These are phyloP conservation scores for Cordyceps fumosorosea DNA, from an alignment of 2,329 filamentous ascomycete species.

Conservation along the genomic window DNA sequence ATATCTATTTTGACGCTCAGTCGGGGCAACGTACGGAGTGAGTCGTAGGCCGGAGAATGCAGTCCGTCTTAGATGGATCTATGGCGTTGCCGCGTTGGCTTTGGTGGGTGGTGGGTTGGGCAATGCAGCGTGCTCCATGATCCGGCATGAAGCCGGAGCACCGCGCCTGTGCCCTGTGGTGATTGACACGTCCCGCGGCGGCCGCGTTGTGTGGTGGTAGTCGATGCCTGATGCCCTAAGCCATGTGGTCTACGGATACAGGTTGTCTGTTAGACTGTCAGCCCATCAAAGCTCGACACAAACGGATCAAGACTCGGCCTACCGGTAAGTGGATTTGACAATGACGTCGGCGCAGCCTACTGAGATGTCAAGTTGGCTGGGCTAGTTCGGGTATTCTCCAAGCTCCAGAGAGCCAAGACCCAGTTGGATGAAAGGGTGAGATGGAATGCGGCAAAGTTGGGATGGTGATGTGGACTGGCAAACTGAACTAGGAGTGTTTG, in stretches of 20 bases:
- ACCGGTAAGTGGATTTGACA: background rate
- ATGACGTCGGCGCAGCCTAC: background rate
- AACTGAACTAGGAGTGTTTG: background rate
- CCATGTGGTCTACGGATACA: no score
- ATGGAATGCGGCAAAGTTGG: background rate
- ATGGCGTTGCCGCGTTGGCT: background rate
- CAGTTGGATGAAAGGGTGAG: background rate
- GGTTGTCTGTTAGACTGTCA: no score
- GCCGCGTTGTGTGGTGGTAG: background rate
- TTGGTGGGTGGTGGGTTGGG: slow-evolving; percentile 3
- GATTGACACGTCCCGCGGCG: slow-evolving; percentile 4
- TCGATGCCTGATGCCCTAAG: background rate
- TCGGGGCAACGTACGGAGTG: no score
- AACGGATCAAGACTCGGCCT: background rate
- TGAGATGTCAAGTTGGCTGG: background rate
- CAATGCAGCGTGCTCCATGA: background rate
- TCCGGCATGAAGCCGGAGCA: background rate
- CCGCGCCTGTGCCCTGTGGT: background rate
- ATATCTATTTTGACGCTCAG: no score
- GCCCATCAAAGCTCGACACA: background rate
- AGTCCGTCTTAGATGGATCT: background rate
- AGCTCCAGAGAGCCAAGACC: background rate
- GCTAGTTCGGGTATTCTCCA: background rate
- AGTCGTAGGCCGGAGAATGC: background rate
- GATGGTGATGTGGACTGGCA: background rate